These are phyloP conservation scores for Garcia nutans DNA, from an alignment of 345 rosid species.

Conservation along the genomic window DNA sequence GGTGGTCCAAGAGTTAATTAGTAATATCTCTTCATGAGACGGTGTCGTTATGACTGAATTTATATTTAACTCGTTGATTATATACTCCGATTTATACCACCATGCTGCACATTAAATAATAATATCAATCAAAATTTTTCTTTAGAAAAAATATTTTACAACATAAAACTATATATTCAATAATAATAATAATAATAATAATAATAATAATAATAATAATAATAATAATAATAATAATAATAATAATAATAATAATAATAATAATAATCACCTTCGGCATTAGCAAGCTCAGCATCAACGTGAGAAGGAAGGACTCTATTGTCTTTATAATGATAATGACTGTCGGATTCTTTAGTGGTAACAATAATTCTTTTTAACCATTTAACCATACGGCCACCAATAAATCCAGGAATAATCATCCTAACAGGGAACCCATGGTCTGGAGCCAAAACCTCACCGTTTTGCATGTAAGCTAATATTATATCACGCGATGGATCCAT, in stretches of 20 bases:
- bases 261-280: constrained; percentile 61
- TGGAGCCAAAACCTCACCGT: constrained; percentile 72
- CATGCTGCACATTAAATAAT: constrained; percentile 47
- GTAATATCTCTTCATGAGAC: constrained; percentile 71
- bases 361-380: constrained; percentile 85
- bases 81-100: constrained; percentile 90
- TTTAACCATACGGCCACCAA: constrained; percentile 95
- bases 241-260: too few relatives aligned
- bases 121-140: too few relatives aligned
- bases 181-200: too few relatives aligned
- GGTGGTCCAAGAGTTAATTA: constrained; percentile 78
- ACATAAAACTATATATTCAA: neutral
- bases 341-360: constrained; percentile 69
- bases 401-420: constrained; percentile 79
- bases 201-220: too few relatives aligned
- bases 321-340: constrained; percentile 73
- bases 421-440: constrained; percentile 95
- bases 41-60: constrained; percentile 95
- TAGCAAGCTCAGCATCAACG: constrained; percentile 84
- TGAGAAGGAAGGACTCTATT: constrained; percentile 85
- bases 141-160: too few relatives aligned
- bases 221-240: too few relatives aligned
- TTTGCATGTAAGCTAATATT: constrained; percentile 89
- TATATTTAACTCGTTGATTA: constrained; percentile 82
- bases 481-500: constrained; percentile 89